Conservation (phyloP, 257 asterid genomes). For the Paraleonurus japonicus region DNA sequence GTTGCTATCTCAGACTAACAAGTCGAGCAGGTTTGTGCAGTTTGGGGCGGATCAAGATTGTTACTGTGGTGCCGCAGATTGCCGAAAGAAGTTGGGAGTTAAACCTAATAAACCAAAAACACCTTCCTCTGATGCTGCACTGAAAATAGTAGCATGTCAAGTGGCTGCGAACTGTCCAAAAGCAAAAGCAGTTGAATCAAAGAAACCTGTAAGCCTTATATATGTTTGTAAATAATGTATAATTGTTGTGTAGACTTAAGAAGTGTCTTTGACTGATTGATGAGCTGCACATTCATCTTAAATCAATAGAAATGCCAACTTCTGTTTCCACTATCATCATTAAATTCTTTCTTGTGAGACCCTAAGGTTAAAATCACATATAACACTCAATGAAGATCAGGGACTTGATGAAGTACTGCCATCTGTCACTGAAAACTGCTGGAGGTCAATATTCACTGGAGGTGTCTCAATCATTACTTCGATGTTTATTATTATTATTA, state of each 20-base stretch:
- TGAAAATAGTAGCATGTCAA: slow-evolving; percentile 60
- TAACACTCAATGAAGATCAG: not conserved
- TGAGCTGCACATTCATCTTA: slow-evolving; percentile 4
- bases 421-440: not conserved
- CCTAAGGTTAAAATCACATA: not conserved
- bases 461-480: not conserved
- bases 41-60: slow-evolving; percentile 99
- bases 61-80: slow-evolving; percentile 82
- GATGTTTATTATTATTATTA: not conserved
- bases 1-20: slow-evolving; percentile 45
- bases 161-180: slow-evolving; percentile 58
- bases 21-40: slow-evolving; percentile 92
- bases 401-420: not conserved
- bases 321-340: not conserved
- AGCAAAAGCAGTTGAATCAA: slow-evolving; percentile 42
- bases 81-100: slow-evolving; percentile 86
- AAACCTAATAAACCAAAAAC: slow-evolving; percentile 64
- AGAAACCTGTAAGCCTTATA: slow-evolving; percentile 42
- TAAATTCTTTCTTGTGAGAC: not conserved
- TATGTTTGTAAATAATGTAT: not conserved
- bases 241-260: not conserved
- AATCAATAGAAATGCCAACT: not conserved
- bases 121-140: slow-evolving; percentile 72
- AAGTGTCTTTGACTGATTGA: not conserved
- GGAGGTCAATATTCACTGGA: not conserved